Percentiles rank a stretch among this genome's conserved stretches.
These are phyloP conservation scores for Kodamaea anthophila DNA, from an alignment of 1,139 yeast species.

Conservation along the genomic window DNA sequence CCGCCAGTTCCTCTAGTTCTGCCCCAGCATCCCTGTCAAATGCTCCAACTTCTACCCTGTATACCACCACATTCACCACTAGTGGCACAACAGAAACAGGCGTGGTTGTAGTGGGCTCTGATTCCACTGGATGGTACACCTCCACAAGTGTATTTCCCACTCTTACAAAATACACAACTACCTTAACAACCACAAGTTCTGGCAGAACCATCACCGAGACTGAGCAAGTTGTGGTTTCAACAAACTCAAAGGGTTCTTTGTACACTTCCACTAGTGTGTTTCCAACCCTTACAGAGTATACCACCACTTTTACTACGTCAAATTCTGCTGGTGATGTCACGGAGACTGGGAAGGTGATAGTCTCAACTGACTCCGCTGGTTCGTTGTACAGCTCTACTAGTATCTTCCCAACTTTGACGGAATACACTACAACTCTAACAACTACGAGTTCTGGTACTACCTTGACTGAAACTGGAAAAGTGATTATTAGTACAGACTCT, in stretches of 20 bases:
- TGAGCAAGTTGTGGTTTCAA: neutral
- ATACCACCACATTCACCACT: constrained; percentile 1
- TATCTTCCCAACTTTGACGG: no score
- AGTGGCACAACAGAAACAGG: constrained; percentile 1
- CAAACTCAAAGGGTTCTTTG: neutral
- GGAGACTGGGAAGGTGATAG: constrained; percentile 11
- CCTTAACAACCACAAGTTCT: neutral
- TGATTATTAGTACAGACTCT: constrained; percentile 11
- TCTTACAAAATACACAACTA: constrained; percentile 1
- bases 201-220: neutral
- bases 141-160: constrained; percentile 5
- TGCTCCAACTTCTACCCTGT: constrained; percentile 4
- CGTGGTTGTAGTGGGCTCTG: constrained; percentile 2
- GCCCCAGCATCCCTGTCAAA: neutral
- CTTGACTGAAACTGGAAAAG: constrained; percentile 10
- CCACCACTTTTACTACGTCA: constrained; percentile 13
- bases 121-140: constrained; percentile 11
- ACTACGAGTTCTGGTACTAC: constrained; percentile 4
- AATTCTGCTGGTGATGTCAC: constrained; percentile 1
- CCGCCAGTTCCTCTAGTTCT: neutral
- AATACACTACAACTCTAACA: constrained; percentile 7
- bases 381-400: constrained; percentile 9
- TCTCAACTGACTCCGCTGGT: constrained; percentile 11
- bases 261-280: neutral
- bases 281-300: constrained; percentile 14